Percentiles rank a stretch among this genome's conserved stretches.
Conservation (phyloP, 352 stramenopile species). For the Halophytophthora batemanensis region DNA sequence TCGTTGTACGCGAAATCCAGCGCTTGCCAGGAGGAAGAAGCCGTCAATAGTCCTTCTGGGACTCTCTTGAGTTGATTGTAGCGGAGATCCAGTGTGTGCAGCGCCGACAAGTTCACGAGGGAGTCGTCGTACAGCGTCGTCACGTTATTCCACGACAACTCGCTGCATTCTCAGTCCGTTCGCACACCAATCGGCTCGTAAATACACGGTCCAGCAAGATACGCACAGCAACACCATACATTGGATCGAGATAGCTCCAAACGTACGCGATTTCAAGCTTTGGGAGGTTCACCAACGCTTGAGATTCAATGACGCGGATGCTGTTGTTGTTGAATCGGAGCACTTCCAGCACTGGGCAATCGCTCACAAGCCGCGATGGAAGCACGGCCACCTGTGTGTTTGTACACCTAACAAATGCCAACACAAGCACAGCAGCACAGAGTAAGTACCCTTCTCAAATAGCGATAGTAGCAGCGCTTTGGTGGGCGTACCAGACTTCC, state of each 20-base stretch:
- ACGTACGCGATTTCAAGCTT: constrained; percentile 40
- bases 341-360: constrained; percentile 37
- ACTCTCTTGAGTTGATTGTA: constrained; percentile 47
- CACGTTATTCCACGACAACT: constrained; percentile 43
- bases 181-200: not conserved
- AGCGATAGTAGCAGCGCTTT: no score
- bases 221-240: not conserved
- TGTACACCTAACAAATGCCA: constrained; percentile 23
- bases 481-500: constrained; percentile 44
- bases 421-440: not conserved
- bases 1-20: constrained; percentile 57
- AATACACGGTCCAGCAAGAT: not conserved
- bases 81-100: constrained; percentile 58
- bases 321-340: constrained; percentile 42
- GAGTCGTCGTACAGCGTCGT: constrained; percentile 34
- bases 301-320: constrained; percentile 42
- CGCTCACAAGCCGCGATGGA: constrained; percentile 23
- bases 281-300: constrained; percentile 41
- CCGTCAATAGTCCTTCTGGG: constrained; percentile 33
- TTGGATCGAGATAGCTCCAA: not conserved
- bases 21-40: constrained; percentile 46
- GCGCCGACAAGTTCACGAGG: constrained; percentile 41
- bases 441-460: not conserved
- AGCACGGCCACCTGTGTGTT: constrained; percentile 42
- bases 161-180: constrained; percentile 13